These are phyloP conservation scores for Cladophialophora exuberans DNA, from an alignment of 2,329 filamentous ascomycete species.

Conservation along the genomic window DNA sequence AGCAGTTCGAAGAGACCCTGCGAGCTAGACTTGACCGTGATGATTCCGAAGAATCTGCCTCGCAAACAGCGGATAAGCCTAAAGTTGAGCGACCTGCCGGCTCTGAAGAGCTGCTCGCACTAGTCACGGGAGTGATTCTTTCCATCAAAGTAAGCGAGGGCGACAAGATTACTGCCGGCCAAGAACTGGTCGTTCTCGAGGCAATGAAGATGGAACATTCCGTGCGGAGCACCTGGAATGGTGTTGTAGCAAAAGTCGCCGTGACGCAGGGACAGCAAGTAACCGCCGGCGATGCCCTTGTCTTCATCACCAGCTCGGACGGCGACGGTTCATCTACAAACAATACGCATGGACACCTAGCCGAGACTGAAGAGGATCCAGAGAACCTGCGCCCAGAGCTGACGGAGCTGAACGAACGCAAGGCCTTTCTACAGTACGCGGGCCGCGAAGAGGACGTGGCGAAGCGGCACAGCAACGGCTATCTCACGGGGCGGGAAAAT, in stretches of 20 bases:
- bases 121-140: slow-evolving; percentile 25
- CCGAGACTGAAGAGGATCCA: slow-evolving; percentile 24
- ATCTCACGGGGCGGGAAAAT: slow-evolving; percentile 28
- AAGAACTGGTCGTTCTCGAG: slow-evolving; percentile 27
- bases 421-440: slow-evolving; percentile 26
- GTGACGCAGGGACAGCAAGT: slow-evolving; percentile 28
- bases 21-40: slow-evolving; percentile 15
- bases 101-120: slow-evolving; percentile 25
- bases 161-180: slow-evolving; percentile 29
- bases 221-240: slow-evolving; percentile 25
- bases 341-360: slow-evolving; percentile 19
- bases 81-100: slow-evolving; percentile 28
- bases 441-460: slow-evolving; percentile 25
- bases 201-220: slow-evolving; percentile 31
- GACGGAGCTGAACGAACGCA: slow-evolving; percentile 27
- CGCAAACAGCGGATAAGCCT: slow-evolving; percentile 11
- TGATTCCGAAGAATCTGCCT: slow-evolving; percentile 19
- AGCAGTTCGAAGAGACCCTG: slow-evolving; percentile 25
- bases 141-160: slow-evolving; percentile 26
- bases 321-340: slow-evolving; percentile 23
- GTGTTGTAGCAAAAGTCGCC: slow-evolving; percentile 26
- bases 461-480: slow-evolving; percentile 28
- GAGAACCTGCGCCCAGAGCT: slow-evolving; percentile 26
- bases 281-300: slow-evolving; percentile 25
- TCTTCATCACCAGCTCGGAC: slow-evolving; percentile 25